These are phyloP conservation scores for Hypoxylon sp. DNA, from an alignment of 2,329 filamentous ascomycete genomes.

Conservation along the genomic window DNA sequence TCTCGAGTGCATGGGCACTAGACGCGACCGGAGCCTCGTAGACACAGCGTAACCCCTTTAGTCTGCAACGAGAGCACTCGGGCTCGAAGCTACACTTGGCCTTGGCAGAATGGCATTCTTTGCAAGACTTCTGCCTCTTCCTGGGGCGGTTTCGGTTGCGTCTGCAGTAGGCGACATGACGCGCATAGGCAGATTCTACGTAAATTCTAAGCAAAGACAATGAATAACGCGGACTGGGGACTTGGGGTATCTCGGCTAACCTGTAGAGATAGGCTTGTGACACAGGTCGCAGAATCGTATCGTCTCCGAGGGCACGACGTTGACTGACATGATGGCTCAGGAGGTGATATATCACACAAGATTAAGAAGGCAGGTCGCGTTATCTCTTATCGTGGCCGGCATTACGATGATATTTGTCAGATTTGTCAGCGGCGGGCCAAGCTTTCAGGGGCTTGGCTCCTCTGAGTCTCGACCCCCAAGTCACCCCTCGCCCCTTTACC, in stretches of 20 bases:
- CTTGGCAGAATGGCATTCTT: constrained; percentile 38
- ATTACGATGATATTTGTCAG: not conserved
- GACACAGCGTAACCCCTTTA: constrained; percentile 34
- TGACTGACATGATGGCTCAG: constrained; percentile 7
- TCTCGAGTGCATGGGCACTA: not conserved
- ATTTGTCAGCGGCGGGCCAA: not conserved
- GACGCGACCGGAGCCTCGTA: constrained; percentile 31
- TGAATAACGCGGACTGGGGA: not conserved
- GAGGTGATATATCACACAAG: not conserved
- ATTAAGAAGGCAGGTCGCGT: not conserved
- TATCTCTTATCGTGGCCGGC: not conserved
- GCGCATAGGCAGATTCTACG: constrained; percentile 37
- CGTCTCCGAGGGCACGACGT: constrained; percentile 3
- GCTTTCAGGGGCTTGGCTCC: not conserved
- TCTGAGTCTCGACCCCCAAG: not conserved
- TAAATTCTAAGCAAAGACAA: too few relatives aligned
- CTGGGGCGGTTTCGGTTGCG: constrained; percentile 30
- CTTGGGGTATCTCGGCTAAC: constrained; percentile 20
- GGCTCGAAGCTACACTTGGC: constrained; percentile 40
- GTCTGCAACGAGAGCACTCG: constrained; percentile 35
- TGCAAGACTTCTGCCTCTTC: constrained; percentile 40
- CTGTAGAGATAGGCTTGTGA: constrained; percentile 38
- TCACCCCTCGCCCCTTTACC: not conserved
- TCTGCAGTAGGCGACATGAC: constrained; percentile 41
- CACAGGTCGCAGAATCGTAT: constrained; percentile 38